phyloP scores from a whole-genome alignment of 2,329 filamentous ascomycete genomes.

The Pseudocercospora pini-densiflorae region DNA sequence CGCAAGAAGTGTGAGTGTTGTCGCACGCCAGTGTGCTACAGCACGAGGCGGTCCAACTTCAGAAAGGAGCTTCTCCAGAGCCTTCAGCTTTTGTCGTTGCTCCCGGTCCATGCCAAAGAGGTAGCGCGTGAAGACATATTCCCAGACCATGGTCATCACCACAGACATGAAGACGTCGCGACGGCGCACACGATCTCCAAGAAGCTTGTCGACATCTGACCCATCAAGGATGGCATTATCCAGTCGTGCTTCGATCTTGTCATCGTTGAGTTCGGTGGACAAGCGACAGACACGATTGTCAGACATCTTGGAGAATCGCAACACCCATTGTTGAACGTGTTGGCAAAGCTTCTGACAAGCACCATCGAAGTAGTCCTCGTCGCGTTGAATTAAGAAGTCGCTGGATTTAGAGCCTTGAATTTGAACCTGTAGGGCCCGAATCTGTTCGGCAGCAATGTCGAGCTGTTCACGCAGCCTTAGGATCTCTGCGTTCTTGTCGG shows the following conservation, averaged over 20 bases:
- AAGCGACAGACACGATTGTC: slow-evolving; percentile 86
- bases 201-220: slow-evolving; percentile 85
- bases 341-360: slow-evolving; percentile 94
- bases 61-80: slow-evolving; percentile 85
- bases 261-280: slow-evolving; percentile 82
- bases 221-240: slow-evolving; percentile 95
- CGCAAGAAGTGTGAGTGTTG: slow-evolving; percentile 86
- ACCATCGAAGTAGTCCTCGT: slow-evolving; percentile 94
- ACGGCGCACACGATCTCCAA: slow-evolving; percentile 83
- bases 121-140: slow-evolving; percentile 97
- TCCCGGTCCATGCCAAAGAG: slow-evolving; percentile 98
- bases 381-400: slow-evolving; percentile 77
- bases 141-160: slow-evolving; percentile 99
- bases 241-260: slow-evolving; percentile 90
- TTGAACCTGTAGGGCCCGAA: slow-evolving; percentile 63
- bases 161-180: slow-evolving; percentile 98
- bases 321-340: slow-evolving; percentile 95
- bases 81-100: slow-evolving; percentile 96
- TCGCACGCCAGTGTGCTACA: slow-evolving; percentile 97
- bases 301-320: slow-evolving; percentile 97
- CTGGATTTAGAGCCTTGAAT: slow-evolving; percentile 62
- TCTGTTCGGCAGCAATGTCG: slow-evolving; percentile 67
- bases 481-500: slow-evolving; percentile 84
- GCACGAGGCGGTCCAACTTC: slow-evolving; percentile 87
- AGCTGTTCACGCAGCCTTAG: slow-evolving; percentile 77